Conservation (phyloP, 176 grass and related monocot species). For the Raddia distichophylla region DNA sequence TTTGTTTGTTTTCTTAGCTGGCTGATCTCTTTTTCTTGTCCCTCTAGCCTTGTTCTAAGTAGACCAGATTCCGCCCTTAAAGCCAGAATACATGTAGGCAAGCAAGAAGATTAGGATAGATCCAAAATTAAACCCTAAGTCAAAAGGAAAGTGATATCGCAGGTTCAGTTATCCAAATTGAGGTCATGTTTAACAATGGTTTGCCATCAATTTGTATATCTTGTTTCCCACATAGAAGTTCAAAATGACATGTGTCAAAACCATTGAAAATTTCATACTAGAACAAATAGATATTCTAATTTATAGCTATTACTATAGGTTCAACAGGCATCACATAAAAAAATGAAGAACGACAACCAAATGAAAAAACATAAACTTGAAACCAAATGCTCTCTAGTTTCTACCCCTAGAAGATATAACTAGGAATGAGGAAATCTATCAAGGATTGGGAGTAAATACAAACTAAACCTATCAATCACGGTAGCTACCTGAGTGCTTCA, state of each 20-base stretch:
- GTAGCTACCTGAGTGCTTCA: conserved; percentile 83
- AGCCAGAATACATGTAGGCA: conserved; percentile 43
- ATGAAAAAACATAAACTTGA: neutral
- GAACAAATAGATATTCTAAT: neutral
- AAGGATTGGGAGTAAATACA: neutral
- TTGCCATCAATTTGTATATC: neutral
- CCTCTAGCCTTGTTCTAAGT: conserved; percentile 84
- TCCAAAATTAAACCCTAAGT: conserved; percentile 6
- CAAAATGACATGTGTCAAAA: neutral
- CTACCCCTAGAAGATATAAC: neutral
- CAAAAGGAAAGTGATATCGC: neutral
- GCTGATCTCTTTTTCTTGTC: conserved; percentile 82
- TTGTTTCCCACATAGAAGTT: neutral
- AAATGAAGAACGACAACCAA: conserved; percentile 5
- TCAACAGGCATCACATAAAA: neutral
- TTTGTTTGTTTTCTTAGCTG: conserved; percentile 80
- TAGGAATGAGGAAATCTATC: neutral
- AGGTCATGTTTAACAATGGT: neutral
- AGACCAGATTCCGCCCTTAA: conserved; percentile 93
- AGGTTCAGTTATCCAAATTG: neutral
- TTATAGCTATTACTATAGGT: neutral
- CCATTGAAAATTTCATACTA: neutral
- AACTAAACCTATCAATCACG: neutral
- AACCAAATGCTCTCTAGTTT: neutral
- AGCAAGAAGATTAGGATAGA: conserved; percentile 36